Evolutionary conservation across 495 filamentous ascomycete genomes (phyloP), one percentile per base, ranked within the genome.

Genomic region (Penicillium riverlandense): DNA sequence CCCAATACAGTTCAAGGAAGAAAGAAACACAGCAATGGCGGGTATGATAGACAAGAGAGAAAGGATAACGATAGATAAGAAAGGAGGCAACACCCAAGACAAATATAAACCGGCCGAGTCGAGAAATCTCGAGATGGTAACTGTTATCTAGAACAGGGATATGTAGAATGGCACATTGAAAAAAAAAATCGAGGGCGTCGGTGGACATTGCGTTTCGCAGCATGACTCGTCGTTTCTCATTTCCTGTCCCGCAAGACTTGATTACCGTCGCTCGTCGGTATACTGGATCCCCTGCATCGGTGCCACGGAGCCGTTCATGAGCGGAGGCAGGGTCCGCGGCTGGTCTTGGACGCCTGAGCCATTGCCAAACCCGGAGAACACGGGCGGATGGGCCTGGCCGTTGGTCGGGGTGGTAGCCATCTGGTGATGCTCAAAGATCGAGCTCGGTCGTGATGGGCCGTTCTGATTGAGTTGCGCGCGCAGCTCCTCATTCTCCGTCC

Each of bases 271-370:
- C 40, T 74, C 73, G 41, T 77, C 71, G 13, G 70, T 67, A 51
- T 78, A 79, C 50, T 79, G 74, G 11, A 79, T 70, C 15, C 75
- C 75, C 55, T 79, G 75, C 75, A 79, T 79, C 12, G 70, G 64
- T n/a, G 72, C 71, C 9, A 62, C 59, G 1, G 69, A 66, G 2
- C 72, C 70, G 48, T 73, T 76, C 55, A 72, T 68, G 12, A 77
- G 60, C 4, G 75, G 72, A 14, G 72, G 71, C n/a, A 76, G 45
- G 8, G 71, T 74, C 11, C 75, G 70, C 29, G 75, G 70, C 42
- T 73, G 70, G 38, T 76, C 71, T 11, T 63, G 60, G 16, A 68
- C 62, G 9, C 42, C 47, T 4, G 58, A 31, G 11, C 63, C 65
- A 9, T 60, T 57, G 10, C 48, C 55, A 35, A 70, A 73, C 11